A percentile compares a stretch with the other conserved stretches of the same genome.
Conservation (phyloP, 2,329 filamentous ascomycete species). For the Sphaerostilbella broomeana region DNA sequence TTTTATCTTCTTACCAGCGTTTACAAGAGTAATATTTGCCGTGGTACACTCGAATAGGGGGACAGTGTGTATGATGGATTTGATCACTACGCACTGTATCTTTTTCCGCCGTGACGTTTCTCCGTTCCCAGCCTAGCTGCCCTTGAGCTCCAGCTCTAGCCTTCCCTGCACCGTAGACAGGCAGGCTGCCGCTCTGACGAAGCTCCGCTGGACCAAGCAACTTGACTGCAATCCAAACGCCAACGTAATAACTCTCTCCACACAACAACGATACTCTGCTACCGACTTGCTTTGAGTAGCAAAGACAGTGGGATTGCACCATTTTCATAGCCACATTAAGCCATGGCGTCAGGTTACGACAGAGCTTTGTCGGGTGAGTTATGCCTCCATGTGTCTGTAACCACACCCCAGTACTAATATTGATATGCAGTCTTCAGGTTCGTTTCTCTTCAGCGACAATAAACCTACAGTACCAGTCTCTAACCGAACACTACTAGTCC, state of each 20-base stretch:
- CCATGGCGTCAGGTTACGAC: slow-evolving; percentile 93
- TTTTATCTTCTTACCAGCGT: no score
- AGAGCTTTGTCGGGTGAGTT: slow-evolving; percentile 92
- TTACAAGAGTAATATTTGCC: no score
- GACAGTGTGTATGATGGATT: no score
- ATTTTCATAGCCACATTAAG: slow-evolving; percentile 6
- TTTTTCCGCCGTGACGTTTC: slow-evolving; percentile 25
- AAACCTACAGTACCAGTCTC: not conserved
- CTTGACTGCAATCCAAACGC: slow-evolving; percentile 19
- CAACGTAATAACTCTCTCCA: slow-evolving; percentile 8
- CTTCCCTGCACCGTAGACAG: slow-evolving; percentile 19
- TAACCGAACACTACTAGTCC: slow-evolving; percentile 53
- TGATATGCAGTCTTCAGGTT: slow-evolving; percentile 72
- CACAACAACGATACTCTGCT: slow-evolving; percentile 8
- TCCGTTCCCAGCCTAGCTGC: slow-evolving; percentile 19
- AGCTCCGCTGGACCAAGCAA: slow-evolving; percentile 24
- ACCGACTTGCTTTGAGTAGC: not conserved
- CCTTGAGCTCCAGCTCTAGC: slow-evolving; percentile 23
- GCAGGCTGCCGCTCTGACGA: slow-evolving; percentile 36
- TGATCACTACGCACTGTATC: no score
- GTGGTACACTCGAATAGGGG: no score
- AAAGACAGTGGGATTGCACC: not conserved
- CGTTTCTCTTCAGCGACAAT: slow-evolving; percentile 8
- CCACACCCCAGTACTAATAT: slow-evolving; percentile 33
- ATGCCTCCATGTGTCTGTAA: slow-evolving; percentile 17